phyloP scores from a whole-genome alignment of 306 rosid species.

The Glycyrrhiza uralensis region DNA sequence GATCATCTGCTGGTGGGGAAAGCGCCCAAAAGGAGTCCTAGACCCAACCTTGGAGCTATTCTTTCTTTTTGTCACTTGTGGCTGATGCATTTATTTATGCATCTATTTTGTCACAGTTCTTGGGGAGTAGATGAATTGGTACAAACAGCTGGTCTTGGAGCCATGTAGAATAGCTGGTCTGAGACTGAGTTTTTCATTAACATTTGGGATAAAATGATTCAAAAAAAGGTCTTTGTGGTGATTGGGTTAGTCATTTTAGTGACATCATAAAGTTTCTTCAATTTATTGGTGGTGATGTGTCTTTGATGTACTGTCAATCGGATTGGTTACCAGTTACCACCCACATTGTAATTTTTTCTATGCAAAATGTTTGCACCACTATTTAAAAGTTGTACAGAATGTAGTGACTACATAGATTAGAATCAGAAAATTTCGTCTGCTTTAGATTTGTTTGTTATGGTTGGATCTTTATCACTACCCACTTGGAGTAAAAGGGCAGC shows the following conservation, averaged over 20 bases:
- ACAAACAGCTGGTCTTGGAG: slow-evolving; percentile 30
- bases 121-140: slow-evolving; percentile 14
- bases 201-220: slow-evolving; percentile 17
- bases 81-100: slow-evolving; percentile 23
- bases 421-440: slow-evolving; percentile 24
- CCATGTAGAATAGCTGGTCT: slow-evolving; percentile 9
- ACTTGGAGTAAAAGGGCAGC: slow-evolving; percentile 33
- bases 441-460: slow-evolving; percentile 10
- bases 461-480: slow-evolving; percentile 32
- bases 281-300: slow-evolving; percentile 32
- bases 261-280: slow-evolving; percentile 28
- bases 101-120: slow-evolving; percentile 13
- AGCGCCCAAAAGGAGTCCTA: slow-evolving; percentile 62
- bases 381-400: slow-evolving; percentile 26
- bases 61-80: slow-evolving; percentile 25
- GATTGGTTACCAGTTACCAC: slow-evolving; percentile 13
- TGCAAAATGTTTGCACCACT: slow-evolving; percentile 30
- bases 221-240: slow-evolving; percentile 24
- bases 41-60: slow-evolving; percentile 19
- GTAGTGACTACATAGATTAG: slow-evolving; percentile 6
- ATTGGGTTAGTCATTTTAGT: slow-evolving; percentile 38
- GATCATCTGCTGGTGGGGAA: slow-evolving; percentile 55
- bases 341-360: slow-evolving; percentile 19
- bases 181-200: slow-evolving; percentile 18
- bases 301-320: slow-evolving; percentile 22